Base-by-base conservation (phyloP, 768 basidiomycete genomes). In the Tricholoma sp. region DNA sequence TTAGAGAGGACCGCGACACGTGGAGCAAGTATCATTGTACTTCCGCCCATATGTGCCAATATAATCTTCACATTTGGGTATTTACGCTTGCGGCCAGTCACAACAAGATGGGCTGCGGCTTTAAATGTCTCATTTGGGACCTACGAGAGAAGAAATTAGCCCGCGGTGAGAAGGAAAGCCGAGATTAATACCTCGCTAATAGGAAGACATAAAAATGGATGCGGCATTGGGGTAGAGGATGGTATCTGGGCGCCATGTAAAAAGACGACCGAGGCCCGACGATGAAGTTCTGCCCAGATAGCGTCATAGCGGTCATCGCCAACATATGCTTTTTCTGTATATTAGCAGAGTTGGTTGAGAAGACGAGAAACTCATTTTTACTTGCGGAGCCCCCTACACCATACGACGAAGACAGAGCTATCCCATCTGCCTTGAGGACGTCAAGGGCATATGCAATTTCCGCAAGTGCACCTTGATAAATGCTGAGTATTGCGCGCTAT, bases 91-190 rank as follows among this genome's bases (percentile, higher is more conserved):
- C 74, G 70, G 47, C 86, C 85, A 0, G 85, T 80, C 20, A 90
- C 83, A 47, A 91, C 87, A 49, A 91, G 78, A 64, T 89, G 86
- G 3, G 88, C 83, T 33, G 88, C 88, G 1, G 87, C 89, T 71
- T 89, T 90, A 76, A 83, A 89, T 0, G 89, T 91, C 69, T 91
- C 89, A 65, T 89, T 85, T 6, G 88, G 89, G 0, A 88, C 87
- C 88, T 90, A 36, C 1, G 24, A 24, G 24, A 20, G 39, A 28
- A 7, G 54, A 54, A 37, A 42, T 55, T 36, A 37, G 52, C 55
- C 20, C 57, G 59, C 52, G 52, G 20, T 57, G 52, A 56, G 56
- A 12, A 4, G 13, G 28, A 41, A 13, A n/a, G 11, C 37, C 34
- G 45, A 50, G 45, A 50, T 24, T n/a, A 32, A 13, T 57, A 85